These are phyloP conservation scores for Podaxis carcinomalis DNA, from an alignment of 768 basidiomycete species.

Conservation along the genomic window DNA sequence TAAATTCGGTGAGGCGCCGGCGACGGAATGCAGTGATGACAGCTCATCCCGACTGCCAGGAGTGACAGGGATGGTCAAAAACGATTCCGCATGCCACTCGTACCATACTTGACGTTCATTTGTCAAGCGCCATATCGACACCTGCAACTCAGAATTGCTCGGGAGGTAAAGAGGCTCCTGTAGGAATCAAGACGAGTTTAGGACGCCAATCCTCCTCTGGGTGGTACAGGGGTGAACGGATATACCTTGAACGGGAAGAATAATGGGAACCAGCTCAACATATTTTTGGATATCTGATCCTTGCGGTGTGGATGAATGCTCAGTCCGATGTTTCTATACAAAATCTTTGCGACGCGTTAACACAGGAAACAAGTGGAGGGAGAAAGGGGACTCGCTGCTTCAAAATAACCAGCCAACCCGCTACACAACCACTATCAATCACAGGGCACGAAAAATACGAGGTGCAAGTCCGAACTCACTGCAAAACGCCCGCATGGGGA, in stretches of 20 bases:
- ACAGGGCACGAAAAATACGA: background rate
- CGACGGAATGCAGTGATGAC: conserved; percentile 13
- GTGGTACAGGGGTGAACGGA: conserved; percentile 8
- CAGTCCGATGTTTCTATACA: conserved; percentile 87
- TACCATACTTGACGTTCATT: conserved; percentile 94
- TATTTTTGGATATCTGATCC: conserved; percentile 85
- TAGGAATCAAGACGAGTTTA: background rate
- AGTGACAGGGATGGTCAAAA: conserved; percentile 57
- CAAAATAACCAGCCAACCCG: conserved; percentile 96
- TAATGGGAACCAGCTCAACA: conserved; percentile 99
- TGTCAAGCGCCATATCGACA: conserved; percentile 92
- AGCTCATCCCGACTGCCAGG: conserved; percentile 27
- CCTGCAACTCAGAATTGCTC: conserved; percentile 85
- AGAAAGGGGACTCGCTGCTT: conserved; percentile 47
- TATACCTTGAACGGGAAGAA: conserved; percentile 91
- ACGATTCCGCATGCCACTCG: conserved; percentile 97
- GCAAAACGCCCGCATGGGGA: conserved; percentile 89
- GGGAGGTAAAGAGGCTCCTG: conserved; percentile 95
- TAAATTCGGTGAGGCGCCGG: conserved; percentile 11
- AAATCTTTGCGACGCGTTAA: conserved; percentile 30
- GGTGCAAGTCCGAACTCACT: conserved; percentile 35
- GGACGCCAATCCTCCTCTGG: conserved; percentile 1
- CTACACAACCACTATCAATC: conserved; percentile 20
- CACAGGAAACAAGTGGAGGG: background rate
- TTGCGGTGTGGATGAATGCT: conserved; percentile 93